Evolutionary conservation across 192 early-diverging fungal species (phyloP), one percentile per base, ranked within the genome.

Genomic region (Backusella westeae): DNA sequence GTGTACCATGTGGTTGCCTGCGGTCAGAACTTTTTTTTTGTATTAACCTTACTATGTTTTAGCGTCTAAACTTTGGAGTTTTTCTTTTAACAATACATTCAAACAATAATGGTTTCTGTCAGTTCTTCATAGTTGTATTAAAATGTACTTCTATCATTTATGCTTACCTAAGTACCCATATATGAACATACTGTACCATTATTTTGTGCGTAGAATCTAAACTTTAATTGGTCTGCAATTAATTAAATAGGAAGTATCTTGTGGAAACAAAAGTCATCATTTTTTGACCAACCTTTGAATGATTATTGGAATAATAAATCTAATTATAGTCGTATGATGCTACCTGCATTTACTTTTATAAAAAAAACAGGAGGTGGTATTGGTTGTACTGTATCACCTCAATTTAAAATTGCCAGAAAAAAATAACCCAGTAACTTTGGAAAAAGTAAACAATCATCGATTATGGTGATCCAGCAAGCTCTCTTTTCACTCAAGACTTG

Each of bases 241-340:
- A 63, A 26, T 63, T 4, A 63, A 63, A 63, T 29, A 63, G 56
- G 56, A 63, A 63, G 56, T 63, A 63, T 63, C 56, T 63, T 63
- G 56, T 63, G 56, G 56, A 63, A 63, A 63, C 9, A 63, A 63
- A 63, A 63, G 56, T 63, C 56, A 63, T 63, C 56, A 56, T 23
- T 56, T 56, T 39, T 56, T 56, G 7, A 23, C 21, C 21, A 29
- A 29, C 23, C 56, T 49, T 49, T n/a, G 46, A 49, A 49, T 49
- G 26, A 63, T 29, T 29, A 14, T 63, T 63, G 9, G 53, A 63
- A 63, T 29, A 63, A 63, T 23, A 63, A 39, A 63, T 63, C 56
- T 63, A 63, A 63, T 63, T 63, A 63, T 63, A 63, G 56, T 63
- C 56, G 9, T 63, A 63, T 63, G 56, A 63, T 63, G 56, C 56